A percentile compares a stretch with the other conserved stretches of the same genome.
Evolutionary conservation across 805 yeast species (phyloP).

Genomic region (Wickerhamomyces pijperi): DNA sequence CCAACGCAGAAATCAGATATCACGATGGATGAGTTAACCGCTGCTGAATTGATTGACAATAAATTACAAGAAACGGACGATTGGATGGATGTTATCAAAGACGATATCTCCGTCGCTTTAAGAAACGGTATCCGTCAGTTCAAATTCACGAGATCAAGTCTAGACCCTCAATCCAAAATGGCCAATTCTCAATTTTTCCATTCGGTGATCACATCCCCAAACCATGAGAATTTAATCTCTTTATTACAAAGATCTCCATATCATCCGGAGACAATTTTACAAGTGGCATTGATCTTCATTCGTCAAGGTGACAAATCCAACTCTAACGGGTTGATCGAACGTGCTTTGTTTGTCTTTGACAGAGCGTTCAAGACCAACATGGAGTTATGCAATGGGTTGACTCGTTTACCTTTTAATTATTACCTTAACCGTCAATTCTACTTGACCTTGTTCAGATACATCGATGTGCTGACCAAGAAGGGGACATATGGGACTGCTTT

Average conservation of each 20-base stretch:
- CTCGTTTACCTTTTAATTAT: constrained; percentile 65
- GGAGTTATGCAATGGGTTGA: constrained; percentile 38
- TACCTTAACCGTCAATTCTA: constrained; percentile 72
- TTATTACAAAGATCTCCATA: constrained; percentile 53
- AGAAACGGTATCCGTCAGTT: constrained; percentile 44
- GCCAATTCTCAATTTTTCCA: constrained; percentile 42
- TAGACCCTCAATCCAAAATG: constrained; percentile 24
- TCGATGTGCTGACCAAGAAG: constrained; percentile 59
- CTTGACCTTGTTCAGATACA: constrained; percentile 60
- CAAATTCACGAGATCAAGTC: constrained; percentile 31
- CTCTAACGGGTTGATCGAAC: constrained; percentile 64
- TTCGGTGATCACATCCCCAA: constrained; percentile 62
- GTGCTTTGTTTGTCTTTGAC: constrained; percentile 72
- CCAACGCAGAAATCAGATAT: constrained; percentile 58
- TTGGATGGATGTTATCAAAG: constrained; percentile 38
- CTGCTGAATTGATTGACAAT: constrained; percentile 26
- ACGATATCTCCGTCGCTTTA: constrained; percentile 25
- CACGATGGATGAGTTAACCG: constrained; percentile 41
- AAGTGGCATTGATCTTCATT: constrained; percentile 60
- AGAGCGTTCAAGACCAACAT: constrained; percentile 55
- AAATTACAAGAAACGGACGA: constrained; percentile 24
- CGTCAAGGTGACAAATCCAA: constrained; percentile 67
- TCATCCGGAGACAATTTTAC: constrained; percentile 68
- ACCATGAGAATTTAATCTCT: constrained; percentile 59
- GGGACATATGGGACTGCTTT: constrained; percentile 73